These are phyloP conservation scores for Acacia confusa DNA, from an alignment of 306 rosid species.

Conservation along the genomic window DNA sequence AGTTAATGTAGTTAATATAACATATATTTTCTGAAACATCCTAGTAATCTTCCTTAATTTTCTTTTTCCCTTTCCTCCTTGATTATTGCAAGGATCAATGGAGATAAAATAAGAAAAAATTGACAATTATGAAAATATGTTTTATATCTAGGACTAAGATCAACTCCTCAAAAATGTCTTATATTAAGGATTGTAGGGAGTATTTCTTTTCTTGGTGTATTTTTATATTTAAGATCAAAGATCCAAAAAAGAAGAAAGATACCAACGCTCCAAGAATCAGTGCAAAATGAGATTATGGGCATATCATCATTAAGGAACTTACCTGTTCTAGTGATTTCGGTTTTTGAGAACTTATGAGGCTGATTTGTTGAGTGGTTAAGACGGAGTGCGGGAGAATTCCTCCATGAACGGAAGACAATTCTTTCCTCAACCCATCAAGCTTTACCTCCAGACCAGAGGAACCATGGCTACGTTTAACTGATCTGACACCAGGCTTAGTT, in stretches of 20 bases:
- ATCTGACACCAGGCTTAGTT: constrained; percentile 49
- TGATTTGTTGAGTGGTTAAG: constrained; percentile 78
- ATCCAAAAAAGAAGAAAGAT: constrained; percentile 10
- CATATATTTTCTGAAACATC: too few species aligned
- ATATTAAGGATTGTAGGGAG: too few species aligned
- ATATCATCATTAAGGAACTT: constrained; percentile 11
- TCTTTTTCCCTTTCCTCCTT: too few species aligned
- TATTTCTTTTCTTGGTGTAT: neutral
- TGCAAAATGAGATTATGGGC: constrained; percentile 7
- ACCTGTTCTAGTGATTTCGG: constrained; percentile 74
- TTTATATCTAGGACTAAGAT: too few species aligned
- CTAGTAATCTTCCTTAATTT: too few species aligned
- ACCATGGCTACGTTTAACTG: constrained; percentile 48
- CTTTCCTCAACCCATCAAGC: constrained; percentile 80
- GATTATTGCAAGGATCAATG: too few species aligned
- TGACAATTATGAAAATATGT: too few species aligned
- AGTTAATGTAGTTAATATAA: too few species aligned
- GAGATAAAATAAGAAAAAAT: too few species aligned
- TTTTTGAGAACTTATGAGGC: constrained; percentile 62
- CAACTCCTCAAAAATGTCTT: too few species aligned
- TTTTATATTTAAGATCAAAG: neutral
- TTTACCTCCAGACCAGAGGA: constrained; percentile 70
- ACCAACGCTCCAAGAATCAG: neutral
- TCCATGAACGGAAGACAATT: constrained; percentile 68
- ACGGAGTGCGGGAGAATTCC: constrained; percentile 89